Evolutionary conservation across 2,329 filamentous ascomycete species (phyloP).

Genomic region (Paramyrothecium sp.): DNA sequence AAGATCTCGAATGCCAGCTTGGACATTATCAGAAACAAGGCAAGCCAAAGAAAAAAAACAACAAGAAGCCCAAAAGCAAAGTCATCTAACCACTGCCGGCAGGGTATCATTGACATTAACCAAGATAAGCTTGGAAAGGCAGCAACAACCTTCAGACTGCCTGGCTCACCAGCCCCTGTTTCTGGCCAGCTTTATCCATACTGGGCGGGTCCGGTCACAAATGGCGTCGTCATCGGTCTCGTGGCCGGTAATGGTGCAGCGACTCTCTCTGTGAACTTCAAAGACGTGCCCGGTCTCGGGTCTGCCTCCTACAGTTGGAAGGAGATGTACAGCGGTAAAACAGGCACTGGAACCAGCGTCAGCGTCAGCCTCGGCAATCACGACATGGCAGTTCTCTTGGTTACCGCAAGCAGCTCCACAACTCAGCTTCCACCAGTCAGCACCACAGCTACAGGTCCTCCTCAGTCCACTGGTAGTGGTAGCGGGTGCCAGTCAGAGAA

Average conservation of each 20-base stretch:
- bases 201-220: conserved; percentile 35
- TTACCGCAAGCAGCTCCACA: conserved; percentile 1
- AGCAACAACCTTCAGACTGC: conserved; percentile 18
- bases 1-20: conserved; percentile 16
- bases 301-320: conserved; percentile 37
- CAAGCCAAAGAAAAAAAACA: neutral
- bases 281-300: conserved; percentile 33
- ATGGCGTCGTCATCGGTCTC: conserved; percentile 33
- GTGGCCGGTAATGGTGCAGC: conserved; percentile 34
- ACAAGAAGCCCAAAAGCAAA: neutral
- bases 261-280: conserved; percentile 41
- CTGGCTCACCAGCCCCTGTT: conserved; percentile 30
- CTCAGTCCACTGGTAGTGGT: neutral
- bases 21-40: conserved; percentile 18
- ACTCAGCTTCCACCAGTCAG: neutral
- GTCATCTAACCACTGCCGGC: neutral
- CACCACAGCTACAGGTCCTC: neutral
- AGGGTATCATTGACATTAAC: conserved; percentile 24
- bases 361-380: conserved; percentile 16
- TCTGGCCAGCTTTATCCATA: conserved; percentile 38
- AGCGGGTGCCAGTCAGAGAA: neutral
- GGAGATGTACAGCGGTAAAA: conserved; percentile 22
- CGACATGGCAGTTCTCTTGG: conserved; percentile 22
- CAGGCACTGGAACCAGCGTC: conserved; percentile 16
- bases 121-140: conserved; percentile 21